phyloP scores from a whole-genome alignment of 2,329 filamentous ascomycete genomes.

The Penicillium sp. region DNA sequence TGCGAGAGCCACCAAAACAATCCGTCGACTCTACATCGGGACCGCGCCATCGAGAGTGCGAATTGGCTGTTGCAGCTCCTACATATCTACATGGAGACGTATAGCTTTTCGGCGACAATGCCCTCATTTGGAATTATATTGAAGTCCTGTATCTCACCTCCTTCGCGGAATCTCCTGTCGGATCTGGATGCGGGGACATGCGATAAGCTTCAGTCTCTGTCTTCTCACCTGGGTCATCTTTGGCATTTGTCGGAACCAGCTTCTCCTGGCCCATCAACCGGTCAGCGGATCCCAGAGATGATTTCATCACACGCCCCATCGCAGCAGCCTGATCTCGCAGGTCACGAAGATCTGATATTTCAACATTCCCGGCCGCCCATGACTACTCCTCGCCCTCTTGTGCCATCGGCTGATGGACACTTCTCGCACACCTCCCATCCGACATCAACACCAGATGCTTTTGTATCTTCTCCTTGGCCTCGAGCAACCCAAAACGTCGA shows the following conservation, averaged over 20 bases:
- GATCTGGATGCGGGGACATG: constrained; percentile 26
- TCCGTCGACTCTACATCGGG: constrained; percentile 17
- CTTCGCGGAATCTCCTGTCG: constrained; percentile 8
- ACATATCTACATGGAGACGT: constrained; percentile 37
- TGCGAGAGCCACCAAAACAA: constrained; percentile 22
- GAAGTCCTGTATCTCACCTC: constrained; percentile 27
- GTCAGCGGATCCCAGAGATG: constrained; percentile 2
- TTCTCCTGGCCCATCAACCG: neutral
- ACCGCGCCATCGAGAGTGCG: constrained; percentile 32
- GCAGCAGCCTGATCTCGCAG: constrained; percentile 8
- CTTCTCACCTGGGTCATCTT: constrained; percentile 27
- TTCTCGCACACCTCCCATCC: constrained; percentile 5
- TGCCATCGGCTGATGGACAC: constrained; percentile 2
- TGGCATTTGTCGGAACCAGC: constrained; percentile 21
- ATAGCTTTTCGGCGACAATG: constrained; percentile 36
- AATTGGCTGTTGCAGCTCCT: constrained; percentile 34
- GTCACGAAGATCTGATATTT: constrained; percentile 5
- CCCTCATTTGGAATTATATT: constrained; percentile 41
- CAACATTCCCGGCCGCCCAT: constrained; percentile 5
- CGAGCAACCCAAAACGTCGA: constrained; percentile 23
- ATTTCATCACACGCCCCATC: constrained; percentile 4
- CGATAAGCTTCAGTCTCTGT: constrained; percentile 25
- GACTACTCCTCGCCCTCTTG: constrained; percentile 9
- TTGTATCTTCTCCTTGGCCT: constrained; percentile 28
- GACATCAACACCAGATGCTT: constrained; percentile 15